Evolutionary conservation across 768 basidiomycete species (phyloP), one percentile per base, ranked within the genome.

Genomic region (Crucibulum laeve): DNA sequence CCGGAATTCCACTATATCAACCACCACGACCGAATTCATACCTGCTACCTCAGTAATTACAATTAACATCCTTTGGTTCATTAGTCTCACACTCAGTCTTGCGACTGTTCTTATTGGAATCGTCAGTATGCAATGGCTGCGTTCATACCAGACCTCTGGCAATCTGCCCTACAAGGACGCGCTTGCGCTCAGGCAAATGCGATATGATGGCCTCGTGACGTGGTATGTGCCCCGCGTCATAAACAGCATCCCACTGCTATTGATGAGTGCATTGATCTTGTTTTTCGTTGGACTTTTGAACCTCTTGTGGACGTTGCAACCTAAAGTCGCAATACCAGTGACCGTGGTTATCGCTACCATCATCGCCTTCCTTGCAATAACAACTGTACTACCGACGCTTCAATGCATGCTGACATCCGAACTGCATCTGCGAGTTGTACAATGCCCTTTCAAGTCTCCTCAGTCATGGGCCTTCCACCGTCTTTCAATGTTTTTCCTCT

Each of bases 1-100:
- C 3, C 36, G 42, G 35, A 47, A 45, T 21, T 32, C 46, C 26
- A 43, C 44, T 38, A 33, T 37, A 13, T 18, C 41, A 7, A 44
- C 42, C 4, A 25, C 43, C 24, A 19, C 35, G 13, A 19, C 25
- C 22, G 43, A 25, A 10, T 56, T 53, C 34, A 25, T 30, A 1
- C 47, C 51, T 22, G 41, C 49, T 2, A n/a, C 50, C 17, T 42
- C 54, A 19, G 54, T 46, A 25, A 42, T 62, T 24, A 42, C 54
- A 7, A 46, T 65, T 24, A 63, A 63, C 35, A 46, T 60, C 10
- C 49, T 59, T 17, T 62, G 60, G 61, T 63, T 63, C 35, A 50
- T 61, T 42, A 60, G 58, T 28, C 52, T 64, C 8, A 37, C 54
- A 1, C 50, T 60, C 40, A 57, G 54, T 30, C 51, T 64, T 13